Conservation (phyloP, 1,284 basidiomycete genomes). For the Irpex lacteus region DNA sequence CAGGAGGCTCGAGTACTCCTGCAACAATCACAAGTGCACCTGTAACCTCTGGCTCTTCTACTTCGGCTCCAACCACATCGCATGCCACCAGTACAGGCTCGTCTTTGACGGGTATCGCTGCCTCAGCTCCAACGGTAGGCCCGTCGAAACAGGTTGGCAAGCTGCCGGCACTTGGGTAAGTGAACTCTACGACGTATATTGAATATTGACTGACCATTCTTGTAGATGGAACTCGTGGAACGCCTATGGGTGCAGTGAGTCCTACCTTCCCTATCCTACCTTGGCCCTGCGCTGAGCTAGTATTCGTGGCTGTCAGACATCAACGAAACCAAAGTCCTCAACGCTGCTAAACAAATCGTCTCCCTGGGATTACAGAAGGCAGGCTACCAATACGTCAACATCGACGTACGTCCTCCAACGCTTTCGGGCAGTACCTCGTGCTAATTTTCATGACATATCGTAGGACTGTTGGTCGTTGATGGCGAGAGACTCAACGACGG, state of each 20-base stretch:
- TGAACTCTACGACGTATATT: not conserved
- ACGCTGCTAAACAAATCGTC: conserved; percentile 45
- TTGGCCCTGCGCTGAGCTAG: conserved; percentile 2
- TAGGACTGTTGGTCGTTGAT: conserved; percentile 53
- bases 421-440: not conserved
- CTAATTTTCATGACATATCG: not conserved
- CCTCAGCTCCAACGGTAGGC: conserved; percentile 26
- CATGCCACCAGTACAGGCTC: not conserved
- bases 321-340: conserved; percentile 42
- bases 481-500: conserved; percentile 38
- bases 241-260: conserved; percentile 43
- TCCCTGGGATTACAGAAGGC: conserved; percentile 46
- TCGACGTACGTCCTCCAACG: conserved; percentile 38
- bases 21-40: conserved; percentile 15
- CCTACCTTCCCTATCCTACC: not conserved
- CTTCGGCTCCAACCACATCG: conserved; percentile 12
- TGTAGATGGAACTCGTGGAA: conserved; percentile 55
- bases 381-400: conserved; percentile 55
- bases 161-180: conserved; percentile 36
- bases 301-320: conserved; percentile 33
- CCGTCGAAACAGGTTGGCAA: conserved; percentile 32
- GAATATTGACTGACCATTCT: not conserved
- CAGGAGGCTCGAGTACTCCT: conserved; percentile 14
- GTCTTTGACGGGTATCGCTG: conserved; percentile 11
- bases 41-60: conserved; percentile 6